Evolutionary conservation across 768 basidiomycete genomes (phyloP).

Genomic region (Lactarius indigo): DNA sequence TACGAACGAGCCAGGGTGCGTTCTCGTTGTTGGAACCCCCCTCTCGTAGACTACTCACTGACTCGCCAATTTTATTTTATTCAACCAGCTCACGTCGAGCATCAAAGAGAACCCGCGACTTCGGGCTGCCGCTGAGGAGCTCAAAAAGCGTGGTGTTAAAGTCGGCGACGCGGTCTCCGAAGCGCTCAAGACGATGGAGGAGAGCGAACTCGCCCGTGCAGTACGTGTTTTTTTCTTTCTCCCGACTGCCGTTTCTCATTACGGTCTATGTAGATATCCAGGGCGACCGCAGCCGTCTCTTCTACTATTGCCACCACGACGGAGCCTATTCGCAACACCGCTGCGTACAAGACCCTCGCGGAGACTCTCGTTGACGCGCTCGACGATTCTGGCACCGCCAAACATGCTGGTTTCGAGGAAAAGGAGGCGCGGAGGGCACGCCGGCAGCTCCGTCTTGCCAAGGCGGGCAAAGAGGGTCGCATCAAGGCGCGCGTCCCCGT

Average conservation of each 20-base stretch:
- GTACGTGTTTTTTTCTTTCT: conserved; percentile 37
- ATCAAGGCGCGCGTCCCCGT: conserved; percentile 57
- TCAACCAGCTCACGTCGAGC: conserved; percentile 78
- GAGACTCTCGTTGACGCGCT: conserved; percentile 90
- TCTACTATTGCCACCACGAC: conserved; percentile 84
- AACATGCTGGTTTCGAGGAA: conserved; percentile 95
- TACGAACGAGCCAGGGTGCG: conserved; percentile 93
- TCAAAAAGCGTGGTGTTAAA: conserved; percentile 84
- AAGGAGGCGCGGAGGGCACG: conserved; percentile 83
- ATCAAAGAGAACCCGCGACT: conserved; percentile 95
- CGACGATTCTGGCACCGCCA: conserved; percentile 89
- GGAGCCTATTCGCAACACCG: conserved; percentile 95
- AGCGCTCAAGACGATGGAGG: conserved; percentile 90
- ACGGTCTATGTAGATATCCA: conserved; percentile 59
- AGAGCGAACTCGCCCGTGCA: conserved; percentile 86
- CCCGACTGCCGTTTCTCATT: neutral
- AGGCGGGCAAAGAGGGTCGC: conserved; percentile 73
- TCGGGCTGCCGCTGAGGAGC: conserved; percentile 88
- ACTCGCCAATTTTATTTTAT: conserved; percentile 1
- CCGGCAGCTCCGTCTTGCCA: conserved; percentile 74
- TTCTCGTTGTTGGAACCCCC: conserved; percentile 19
- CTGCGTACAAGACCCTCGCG: conserved; percentile 86
- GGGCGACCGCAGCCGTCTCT: conserved; percentile 82
- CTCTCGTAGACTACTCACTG: neutral
- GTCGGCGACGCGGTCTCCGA: conserved; percentile 92